Conservation (phyloP, 768 basidiomycete species). For the Tephrocybe sp. region DNA sequence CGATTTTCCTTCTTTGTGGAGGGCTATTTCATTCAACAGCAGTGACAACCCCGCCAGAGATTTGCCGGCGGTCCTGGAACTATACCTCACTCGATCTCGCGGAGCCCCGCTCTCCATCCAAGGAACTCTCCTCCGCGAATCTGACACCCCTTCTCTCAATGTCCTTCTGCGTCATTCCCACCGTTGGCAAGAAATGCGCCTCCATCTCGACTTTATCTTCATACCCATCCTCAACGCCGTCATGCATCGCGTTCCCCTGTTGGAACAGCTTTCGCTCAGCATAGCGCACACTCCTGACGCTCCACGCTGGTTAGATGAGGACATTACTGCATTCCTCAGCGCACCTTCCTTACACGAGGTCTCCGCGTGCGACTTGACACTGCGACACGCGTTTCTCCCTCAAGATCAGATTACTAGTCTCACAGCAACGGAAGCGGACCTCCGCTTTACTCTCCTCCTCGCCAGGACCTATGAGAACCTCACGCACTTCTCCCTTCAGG, state of each 20-base stretch:
- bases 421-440: background rate
- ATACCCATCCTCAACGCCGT: background rate
- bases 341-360: background rate
- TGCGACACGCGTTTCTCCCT: background rate
- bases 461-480: background rate
- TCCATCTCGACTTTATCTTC: background rate
- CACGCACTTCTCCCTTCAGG: background rate
- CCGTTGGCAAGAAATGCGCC: background rate
- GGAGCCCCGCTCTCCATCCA: background rate
- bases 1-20: background rate
- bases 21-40: background rate
- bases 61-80: background rate
- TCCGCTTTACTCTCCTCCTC: background rate
- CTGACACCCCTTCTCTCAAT: background rate
- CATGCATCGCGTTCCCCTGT: background rate
- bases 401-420: background rate
- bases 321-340: background rate
- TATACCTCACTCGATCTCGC: conserved; percentile 1
- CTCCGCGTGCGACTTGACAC: background rate
- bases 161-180: background rate
- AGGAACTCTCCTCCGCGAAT: background rate
- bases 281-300: background rate
- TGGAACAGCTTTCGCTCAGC: background rate
- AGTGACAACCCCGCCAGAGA: background rate
- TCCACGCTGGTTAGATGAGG: background rate